Base-by-base conservation (phyloP, 2,329 filamentous ascomycete species). In the Atkinsonella texensis region DNA sequence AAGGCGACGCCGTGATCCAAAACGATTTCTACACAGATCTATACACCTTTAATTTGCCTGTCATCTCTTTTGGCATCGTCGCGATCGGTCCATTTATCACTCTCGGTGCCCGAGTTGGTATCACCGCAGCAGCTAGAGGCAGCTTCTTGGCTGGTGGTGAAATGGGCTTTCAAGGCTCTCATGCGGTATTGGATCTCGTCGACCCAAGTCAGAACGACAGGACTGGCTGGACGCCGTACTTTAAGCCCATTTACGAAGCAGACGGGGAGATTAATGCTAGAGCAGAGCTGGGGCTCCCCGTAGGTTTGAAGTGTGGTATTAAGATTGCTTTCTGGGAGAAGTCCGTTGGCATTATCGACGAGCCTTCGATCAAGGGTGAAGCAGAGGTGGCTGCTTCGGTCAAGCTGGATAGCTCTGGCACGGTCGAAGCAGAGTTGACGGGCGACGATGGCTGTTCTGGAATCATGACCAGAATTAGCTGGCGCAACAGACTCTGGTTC, bases 61-160 rank as follows among this genome's bases (percentile, higher is more conserved):
- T 54, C 1, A 49, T 66, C 8, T 54, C 51, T 12, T 64, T 54
- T 46, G 62, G 62, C 15, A 50, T 61, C 48, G 53, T 64, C 13
- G 56, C 55, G 33, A 55, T 64, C 17, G 62, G 60, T 0, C 63
- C 62, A 4, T 55, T 51, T 28, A 49, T 65, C 33, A 52, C 53
- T 15, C 53, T 65, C 31, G 59, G 58, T 8, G 51, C 59, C 12
- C 54, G 51, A 18, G 57, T 59, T 17, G 52, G 28, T 3, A 47
- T 66, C 31, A 55, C 59, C 10, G 60, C 59, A 3, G 53, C 53
- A 1, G 59, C 60, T 9, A 51, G 55, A 13, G 63, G 64, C 15
- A 52, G 53, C 23, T 48, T 66, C 5, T 57, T 66, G 17, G 63
- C 59, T 10, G 62, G 63, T 8, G 64, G 59, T 6, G 62, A 65